Evolutionary conservation across 2,329 filamentous ascomycete species (phyloP).

Genomic region (Diaporthe aspalathi): DNA sequence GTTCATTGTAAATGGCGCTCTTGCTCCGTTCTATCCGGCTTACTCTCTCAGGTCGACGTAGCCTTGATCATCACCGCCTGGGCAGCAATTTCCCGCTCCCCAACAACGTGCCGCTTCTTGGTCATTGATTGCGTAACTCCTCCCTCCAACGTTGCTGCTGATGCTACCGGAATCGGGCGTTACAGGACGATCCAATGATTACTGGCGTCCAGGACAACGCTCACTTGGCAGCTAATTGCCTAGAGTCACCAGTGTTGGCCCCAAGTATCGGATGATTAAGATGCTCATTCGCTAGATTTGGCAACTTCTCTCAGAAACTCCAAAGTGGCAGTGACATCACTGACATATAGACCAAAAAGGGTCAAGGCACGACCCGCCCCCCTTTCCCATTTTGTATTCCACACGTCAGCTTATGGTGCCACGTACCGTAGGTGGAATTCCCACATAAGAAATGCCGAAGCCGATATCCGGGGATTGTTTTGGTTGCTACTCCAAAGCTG

Average conservation of each 20-base stretch:
- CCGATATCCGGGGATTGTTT: neutral
- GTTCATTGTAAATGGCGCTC: no score
- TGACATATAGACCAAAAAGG: no score
- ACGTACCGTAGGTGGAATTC: neutral
- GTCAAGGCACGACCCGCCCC: neutral
- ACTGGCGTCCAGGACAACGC: neutral
- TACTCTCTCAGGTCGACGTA: neutral
- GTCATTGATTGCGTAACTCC: neutral
- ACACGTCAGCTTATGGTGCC: neutral
- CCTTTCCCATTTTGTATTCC: neutral
- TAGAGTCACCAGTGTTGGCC: neutral
- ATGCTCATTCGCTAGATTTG: neutral
- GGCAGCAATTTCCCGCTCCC: neutral
- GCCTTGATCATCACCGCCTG: neutral
- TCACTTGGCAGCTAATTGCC: neutral
- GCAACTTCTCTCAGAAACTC: neutral
- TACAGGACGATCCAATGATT: neutral
- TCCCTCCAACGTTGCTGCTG: neutral
- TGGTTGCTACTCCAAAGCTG: no score
- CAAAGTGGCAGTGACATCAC: neutral
- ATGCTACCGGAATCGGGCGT: no score
- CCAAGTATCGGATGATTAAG: neutral
- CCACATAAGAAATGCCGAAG: neutral
- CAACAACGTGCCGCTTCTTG: neutral
- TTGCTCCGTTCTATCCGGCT: neutral